Evolutionary conservation across 331 rosid genomes (phyloP).

Genomic region (Ulmus americana): DNA sequence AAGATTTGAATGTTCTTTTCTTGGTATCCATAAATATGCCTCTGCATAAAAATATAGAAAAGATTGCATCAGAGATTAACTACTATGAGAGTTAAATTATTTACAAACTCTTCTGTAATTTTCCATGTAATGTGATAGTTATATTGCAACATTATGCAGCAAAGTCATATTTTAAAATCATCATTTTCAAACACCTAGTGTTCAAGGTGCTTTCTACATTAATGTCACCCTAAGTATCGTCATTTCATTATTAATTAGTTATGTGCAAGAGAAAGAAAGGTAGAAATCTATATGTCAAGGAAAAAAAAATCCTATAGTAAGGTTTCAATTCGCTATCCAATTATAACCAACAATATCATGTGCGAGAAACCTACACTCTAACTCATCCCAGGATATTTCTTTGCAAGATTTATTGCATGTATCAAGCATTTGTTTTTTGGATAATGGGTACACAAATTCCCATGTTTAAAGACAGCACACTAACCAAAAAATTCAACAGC

Average conservation of each 20-base stretch:
- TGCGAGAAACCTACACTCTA: not conserved
- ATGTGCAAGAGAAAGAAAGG: not conserved
- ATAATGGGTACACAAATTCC: not conserved
- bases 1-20: constrained; percentile 71
- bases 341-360: not conserved
- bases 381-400: not conserved
- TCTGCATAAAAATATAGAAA: constrained; percentile 48
- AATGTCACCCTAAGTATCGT: not conserved
- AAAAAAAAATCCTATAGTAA: not conserved
- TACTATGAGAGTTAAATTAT: not conserved
- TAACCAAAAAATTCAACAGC: not conserved
- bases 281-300: not conserved
- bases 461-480: not conserved
- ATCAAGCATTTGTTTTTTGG: not conserved
- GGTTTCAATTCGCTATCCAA: not conserved
- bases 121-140: not conserved
- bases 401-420: not conserved
- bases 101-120: not conserved
- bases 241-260: not conserved
- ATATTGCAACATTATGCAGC: not conserved
- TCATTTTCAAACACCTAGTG: not conserved
- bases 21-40: constrained; percentile 79
- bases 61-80: constrained; percentile 21
- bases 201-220: not conserved
- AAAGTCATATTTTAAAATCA: not conserved